Percentiles rank a stretch among this genome's conserved stretches.
These are phyloP conservation scores for Aureobasidium namibiae DNA, from an alignment of 2,329 filamentous ascomycete species.

Conservation along the genomic window DNA sequence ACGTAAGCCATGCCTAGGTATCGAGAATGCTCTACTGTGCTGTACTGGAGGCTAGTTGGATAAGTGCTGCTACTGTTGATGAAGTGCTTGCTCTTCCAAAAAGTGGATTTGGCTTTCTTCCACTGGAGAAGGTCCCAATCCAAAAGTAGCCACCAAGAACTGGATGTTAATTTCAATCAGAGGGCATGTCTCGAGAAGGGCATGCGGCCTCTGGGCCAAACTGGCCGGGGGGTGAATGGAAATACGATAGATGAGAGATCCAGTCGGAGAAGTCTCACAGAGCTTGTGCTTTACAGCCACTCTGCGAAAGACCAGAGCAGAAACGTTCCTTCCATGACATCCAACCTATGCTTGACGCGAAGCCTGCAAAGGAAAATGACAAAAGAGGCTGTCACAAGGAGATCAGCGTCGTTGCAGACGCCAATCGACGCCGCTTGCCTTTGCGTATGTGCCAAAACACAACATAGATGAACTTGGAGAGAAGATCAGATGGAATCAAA, in stretches of 20 bases:
- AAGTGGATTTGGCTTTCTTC: neutral
- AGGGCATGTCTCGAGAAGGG: neutral
- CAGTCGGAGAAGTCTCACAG: neutral
- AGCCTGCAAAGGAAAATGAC: conserved; percentile 1
- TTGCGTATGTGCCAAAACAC: neutral
- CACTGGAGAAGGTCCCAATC: neutral
- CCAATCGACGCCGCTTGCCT: neutral
- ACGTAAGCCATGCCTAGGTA: conserved; percentile 15
- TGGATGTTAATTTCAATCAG: conserved; percentile 8
- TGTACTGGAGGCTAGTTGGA: conserved; percentile 5
- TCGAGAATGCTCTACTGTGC: neutral
- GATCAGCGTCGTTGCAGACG: neutral
- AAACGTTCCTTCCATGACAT: neutral
- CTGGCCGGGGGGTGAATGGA: conserved; percentile 3
- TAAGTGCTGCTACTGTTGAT: neutral
- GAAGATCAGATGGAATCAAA: neutral
- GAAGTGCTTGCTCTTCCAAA: neutral
- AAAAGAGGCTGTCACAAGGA: neutral
- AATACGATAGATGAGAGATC: conserved; percentile 3
- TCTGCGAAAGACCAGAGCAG: neutral
- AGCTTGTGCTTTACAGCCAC: neutral
- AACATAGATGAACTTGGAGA: neutral
- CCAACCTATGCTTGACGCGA: neutral
- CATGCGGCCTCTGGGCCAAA: conserved; percentile 6
- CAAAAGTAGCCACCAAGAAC: neutral